Base-by-base conservation (phyloP, 176 grass and related monocot genomes). In the Tillandsia fasciculata region DNA sequence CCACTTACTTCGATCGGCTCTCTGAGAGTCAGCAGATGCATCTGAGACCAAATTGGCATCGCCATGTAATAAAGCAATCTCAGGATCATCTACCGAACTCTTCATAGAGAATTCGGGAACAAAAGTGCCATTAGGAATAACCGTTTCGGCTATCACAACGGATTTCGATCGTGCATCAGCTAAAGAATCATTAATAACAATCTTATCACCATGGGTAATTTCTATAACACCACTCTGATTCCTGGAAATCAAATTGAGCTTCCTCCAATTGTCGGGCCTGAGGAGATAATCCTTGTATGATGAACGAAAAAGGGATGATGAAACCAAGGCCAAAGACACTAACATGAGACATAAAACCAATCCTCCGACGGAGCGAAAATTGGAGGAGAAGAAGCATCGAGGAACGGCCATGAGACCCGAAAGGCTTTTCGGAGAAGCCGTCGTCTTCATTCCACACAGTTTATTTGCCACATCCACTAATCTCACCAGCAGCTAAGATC, bases 311-410 rank as follows among this genome's bases (percentile, higher is more conserved):
- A 79, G 74, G 52, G 77, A 79, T 69, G 77, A 79, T 66, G 82
- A 85, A 53, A 83, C 79, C 12, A 74, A 28, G 11, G 83, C 78
- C 3, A 92, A 61, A 48, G 89, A 90, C 47, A 91, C 78, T 54
- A 90, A 67, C 12, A 81, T 70, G 47, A 96, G 81, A 72, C 64
- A 78, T 47, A 96, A 67, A 61, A 82, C 68, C 28, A 97, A 61
- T 47, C 28, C 78, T 53, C 83, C 28, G 69, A 85, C 84, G 9
- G 64, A 77, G n/a, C 75, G 23, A 64, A 83, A 50, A 74, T 87
- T 29, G 24, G 79, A 83, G 70, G 71, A 71, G 65, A 90, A 48
- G 63, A 90, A 48, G 63, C 83, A 87, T 52, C 86, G 78, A 10
- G 70, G 78, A 72, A 82, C 52, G 29, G 73, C 76, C 10, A 70